Percentiles rank a stretch among this genome's conserved stretches.
Conservation (phyloP, 306 rosid genomes). For the Dalbergia oliveri region DNA sequence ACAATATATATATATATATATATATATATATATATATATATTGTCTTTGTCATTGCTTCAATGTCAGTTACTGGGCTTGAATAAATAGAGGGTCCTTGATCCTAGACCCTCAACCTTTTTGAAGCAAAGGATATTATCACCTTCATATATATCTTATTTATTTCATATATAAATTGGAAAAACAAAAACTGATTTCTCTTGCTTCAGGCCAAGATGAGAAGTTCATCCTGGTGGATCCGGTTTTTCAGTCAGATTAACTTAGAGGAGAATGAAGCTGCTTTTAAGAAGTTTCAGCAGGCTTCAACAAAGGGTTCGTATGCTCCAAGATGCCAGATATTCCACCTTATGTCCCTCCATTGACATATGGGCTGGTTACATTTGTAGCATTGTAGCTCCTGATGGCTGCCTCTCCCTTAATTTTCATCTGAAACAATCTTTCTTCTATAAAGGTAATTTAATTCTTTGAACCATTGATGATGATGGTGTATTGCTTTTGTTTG, state of each 20-base stretch:
- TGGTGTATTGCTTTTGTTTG: constrained; percentile 50
- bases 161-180: not conserved
- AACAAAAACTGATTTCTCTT: constrained; percentile 21
- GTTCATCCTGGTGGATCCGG: constrained; percentile 71
- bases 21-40: no score
- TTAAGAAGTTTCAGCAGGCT: constrained; percentile 67
- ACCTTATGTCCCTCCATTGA: constrained; percentile 70
- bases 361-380: constrained; percentile 8
- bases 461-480: constrained; percentile 46
- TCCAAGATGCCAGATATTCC: constrained; percentile 72
- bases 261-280: constrained; percentile 68
- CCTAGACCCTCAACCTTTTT: constrained; percentile 16
- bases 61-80: constrained; percentile 1
- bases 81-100: constrained; percentile 24
- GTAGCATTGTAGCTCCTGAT: constrained; percentile 37
- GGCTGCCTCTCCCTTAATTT: constrained; percentile 31
- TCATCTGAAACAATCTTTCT: constrained; percentile 34
- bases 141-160: not conserved
- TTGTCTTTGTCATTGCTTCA: no score
- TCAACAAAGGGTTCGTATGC: constrained; percentile 62
- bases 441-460: constrained; percentile 48
- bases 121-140: constrained; percentile 24
- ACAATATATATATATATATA: no score
- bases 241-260: constrained; percentile 67
- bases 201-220: constrained; percentile 81